Conservation (phyloP, 2,329 filamentous ascomycete genomes). For the Nemania sp. region DNA sequence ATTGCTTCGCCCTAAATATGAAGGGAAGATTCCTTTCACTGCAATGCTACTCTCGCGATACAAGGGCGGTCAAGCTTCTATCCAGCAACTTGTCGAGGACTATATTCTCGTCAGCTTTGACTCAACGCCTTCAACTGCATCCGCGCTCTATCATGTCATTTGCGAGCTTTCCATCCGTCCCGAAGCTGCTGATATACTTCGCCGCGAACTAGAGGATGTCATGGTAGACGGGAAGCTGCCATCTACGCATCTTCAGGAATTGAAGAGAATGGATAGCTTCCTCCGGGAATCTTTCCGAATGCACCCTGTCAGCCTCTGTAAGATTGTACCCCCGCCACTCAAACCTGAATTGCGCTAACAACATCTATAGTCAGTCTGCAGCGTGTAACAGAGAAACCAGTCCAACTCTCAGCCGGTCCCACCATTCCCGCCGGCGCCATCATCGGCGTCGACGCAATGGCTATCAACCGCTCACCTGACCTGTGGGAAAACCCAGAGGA, state of each 20-base stretch:
- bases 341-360: not conserved
- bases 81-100: conserved; percentile 15
- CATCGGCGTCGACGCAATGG: conserved; percentile 13
- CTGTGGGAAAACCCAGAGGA: conserved; percentile 10
- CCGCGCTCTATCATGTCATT: conserved; percentile 11
- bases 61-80: not conserved
- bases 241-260: conserved; percentile 16
- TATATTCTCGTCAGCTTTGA: conserved; percentile 19
- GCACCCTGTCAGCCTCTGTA: conserved; percentile 17
- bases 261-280: conserved; percentile 22
- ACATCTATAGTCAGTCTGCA: conserved; percentile 12
- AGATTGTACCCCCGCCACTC: not conserved
- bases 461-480: conserved; percentile 11
- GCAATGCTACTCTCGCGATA: conserved; percentile 13
- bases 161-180: conserved; percentile 9
- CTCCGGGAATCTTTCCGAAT: conserved; percentile 19
- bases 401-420: conserved; percentile 14
- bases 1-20: not conserved
- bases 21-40: conserved; percentile 20
- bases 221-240: conserved; percentile 5
- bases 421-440: conserved; percentile 14
- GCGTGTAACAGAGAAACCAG: conserved; percentile 7
- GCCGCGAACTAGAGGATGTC: conserved; percentile 12
- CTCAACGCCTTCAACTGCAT: conserved; percentile 20
- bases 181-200: conserved; percentile 8